Evolutionary conservation across 371 early-diverging fungal genomes (phyloP), one percentile per base, ranked within the genome.

Genomic region (Mucor racemosus): DNA sequence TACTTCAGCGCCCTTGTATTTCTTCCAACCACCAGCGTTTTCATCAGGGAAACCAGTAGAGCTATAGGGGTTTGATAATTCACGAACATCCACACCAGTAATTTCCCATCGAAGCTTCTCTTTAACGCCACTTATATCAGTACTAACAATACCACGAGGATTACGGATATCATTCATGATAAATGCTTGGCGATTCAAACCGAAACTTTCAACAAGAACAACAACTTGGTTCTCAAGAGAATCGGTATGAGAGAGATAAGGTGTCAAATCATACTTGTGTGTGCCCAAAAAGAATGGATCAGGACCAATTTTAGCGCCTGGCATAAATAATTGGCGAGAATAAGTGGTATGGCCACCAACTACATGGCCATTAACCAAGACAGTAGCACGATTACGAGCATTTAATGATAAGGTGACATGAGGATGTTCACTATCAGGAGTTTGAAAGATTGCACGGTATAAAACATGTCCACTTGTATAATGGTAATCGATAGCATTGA

Each of bases 291-390:
- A 81, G 67, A 72, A 78, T 3, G 86, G 82, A 58, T 95, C 95
- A 14, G 92, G 91, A 4, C 95, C 95, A 38, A 85, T 79, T 44
- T 92, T 89, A 15, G 90, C 78, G 3, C 94, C 92, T 4, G 92
- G 77, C 36, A 71, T 68, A 26, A 87, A 73, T 21, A 89, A 44
- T 60, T 85, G 88, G 14, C 84, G 79, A 38, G 90, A 89, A 68
- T 92, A 93, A 0, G 92, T 91, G 56, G 90, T 90, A 64, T 94
- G 92, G 0, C 94, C 93, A 15, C 94, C 94, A 60, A 92, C 72
- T 58, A 86, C 77, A 19, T 77, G 66, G 1, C 88, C 88, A 71
- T 95, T 95, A 41, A 91, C 71, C 66, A 88, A 79, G 13, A 92
- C 79, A 0, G 91, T 90, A 26, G 84, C 84, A 33, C 93, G 86